Conservation (phyloP, 192 early-diverging fungal genomes). For the Backusella morwellensis region DNA sequence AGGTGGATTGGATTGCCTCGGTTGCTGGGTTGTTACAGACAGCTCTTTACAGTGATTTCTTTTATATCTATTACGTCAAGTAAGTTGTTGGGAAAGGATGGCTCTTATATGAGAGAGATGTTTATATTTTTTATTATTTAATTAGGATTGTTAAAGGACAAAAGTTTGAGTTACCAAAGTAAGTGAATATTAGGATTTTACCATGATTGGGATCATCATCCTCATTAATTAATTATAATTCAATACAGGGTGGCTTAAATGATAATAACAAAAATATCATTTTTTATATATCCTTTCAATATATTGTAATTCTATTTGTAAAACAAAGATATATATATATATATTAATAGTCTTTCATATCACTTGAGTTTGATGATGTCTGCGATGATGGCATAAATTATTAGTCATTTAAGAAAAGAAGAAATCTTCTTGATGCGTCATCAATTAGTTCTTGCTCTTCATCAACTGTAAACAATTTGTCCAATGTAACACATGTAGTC, state of each 20-base stretch:
- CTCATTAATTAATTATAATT: neutral
- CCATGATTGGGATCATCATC: neutral
- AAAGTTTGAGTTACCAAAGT: slow-evolving; percentile 65
- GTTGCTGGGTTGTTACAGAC: slow-evolving; percentile 93
- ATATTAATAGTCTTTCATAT: neutral
- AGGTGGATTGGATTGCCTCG: slow-evolving; percentile 79
- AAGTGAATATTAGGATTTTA: slow-evolving; percentile 7
- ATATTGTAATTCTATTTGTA: slow-evolving; percentile 2
- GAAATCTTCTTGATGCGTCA: neutral
- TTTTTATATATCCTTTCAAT: neutral
- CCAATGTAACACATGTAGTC: neutral
- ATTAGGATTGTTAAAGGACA: slow-evolving; percentile 66
- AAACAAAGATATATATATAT: neutral
- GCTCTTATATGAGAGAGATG: neutral
- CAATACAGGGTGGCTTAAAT: neutral
- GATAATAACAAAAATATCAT: neutral
- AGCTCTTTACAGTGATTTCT: slow-evolving; percentile 94
- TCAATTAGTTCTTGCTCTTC: neutral
- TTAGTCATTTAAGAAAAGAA: too few species aligned
- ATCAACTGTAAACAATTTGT: neutral
- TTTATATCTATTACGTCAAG: slow-evolving; percentile 91
- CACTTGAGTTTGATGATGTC: too few species aligned
- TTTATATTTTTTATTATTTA: neutral
- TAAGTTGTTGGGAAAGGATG: slow-evolving; percentile 33
- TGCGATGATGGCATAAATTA: too few species aligned